Conservation (phyloP, 129 eudicot genomes). For the Lactuca sativa region DNA sequence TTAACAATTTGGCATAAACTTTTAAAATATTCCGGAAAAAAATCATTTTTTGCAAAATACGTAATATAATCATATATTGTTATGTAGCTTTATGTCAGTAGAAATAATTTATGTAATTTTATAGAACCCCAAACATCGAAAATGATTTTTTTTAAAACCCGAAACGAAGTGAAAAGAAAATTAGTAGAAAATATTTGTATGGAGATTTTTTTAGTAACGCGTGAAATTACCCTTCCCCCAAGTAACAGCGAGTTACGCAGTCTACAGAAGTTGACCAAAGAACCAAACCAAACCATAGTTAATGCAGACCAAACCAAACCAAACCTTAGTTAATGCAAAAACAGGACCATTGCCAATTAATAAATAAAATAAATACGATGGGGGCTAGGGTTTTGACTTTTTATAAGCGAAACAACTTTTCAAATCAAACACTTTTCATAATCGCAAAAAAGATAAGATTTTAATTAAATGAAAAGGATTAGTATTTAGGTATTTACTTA, state of each 20-base stretch:
- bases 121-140: not conserved
- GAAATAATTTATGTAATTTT: no score
- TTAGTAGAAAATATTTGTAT: not conserved
- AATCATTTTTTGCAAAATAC: no score
- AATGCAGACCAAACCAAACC: conserved; percentile 2
- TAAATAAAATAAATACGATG: conserved; percentile 5
- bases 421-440: not conserved
- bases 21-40: no score
- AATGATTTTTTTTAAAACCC: not conserved
- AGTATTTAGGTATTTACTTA: conserved; percentile 12
- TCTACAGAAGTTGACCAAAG: conserved; percentile 22
- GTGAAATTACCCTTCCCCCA: conserved; percentile 3
- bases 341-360: not conserved
- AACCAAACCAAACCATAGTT: conserved; percentile 2
- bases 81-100: no score
- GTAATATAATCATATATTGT: no score
- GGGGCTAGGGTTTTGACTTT: conserved; percentile 21
- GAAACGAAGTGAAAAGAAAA: not conserved
- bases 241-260: not conserved
- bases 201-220: not conserved
- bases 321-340: conserved; percentile 5
- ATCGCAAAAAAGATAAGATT: not conserved
- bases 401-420: conserved; percentile 1
- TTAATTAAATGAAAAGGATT: not conserved
- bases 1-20: no score